These are phyloP conservation scores for Chytriomyces hyalinus DNA, from an alignment of 192 early-diverging fungal genomes.

Conservation along the genomic window DNA sequence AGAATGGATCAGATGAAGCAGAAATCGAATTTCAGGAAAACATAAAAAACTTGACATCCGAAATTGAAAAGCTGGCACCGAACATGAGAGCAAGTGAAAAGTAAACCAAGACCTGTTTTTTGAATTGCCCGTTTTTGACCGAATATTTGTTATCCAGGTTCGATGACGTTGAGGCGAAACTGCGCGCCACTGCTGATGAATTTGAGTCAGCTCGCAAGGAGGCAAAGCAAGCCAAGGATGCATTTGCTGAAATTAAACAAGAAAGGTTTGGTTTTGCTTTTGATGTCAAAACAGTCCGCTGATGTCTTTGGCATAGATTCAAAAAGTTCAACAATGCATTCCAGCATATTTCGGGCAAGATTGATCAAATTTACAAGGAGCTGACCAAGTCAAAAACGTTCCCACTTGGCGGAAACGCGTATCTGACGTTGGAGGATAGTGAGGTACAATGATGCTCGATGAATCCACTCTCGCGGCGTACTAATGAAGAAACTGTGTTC, in stretches of 20 bases:
- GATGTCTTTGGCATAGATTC: slow-evolving; percentile 53
- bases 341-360: slow-evolving; percentile 86
- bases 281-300: background rate
- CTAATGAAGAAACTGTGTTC: background rate
- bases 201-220: slow-evolving; percentile 82
- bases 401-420: slow-evolving; percentile 93
- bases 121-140: slow-evolving; percentile 25
- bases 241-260: slow-evolving; percentile 79
- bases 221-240: slow-evolving; percentile 81
- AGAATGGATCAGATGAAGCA: slow-evolving; percentile 55
- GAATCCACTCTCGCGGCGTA: background rate
- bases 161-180: slow-evolving; percentile 78
- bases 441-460: slow-evolving; percentile 55
- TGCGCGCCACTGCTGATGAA: slow-evolving; percentile 80
- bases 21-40: slow-evolving; percentile 72
- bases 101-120: slow-evolving; percentile 32
- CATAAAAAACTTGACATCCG: slow-evolving; percentile 59
- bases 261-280: slow-evolving; percentile 60
- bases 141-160: slow-evolving; percentile 50
- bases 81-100: slow-evolving; percentile 89
- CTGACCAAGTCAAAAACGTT: slow-evolving; percentile 85
- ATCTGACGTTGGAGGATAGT: slow-evolving; percentile 87
- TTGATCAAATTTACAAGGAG: slow-evolving; percentile 96
- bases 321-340: slow-evolving; percentile 82
- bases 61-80: slow-evolving; percentile 88